These are phyloP conservation scores for Boletellus ananiceps DNA, from an alignment of 768 basidiomycete genomes.

Conservation along the genomic window DNA sequence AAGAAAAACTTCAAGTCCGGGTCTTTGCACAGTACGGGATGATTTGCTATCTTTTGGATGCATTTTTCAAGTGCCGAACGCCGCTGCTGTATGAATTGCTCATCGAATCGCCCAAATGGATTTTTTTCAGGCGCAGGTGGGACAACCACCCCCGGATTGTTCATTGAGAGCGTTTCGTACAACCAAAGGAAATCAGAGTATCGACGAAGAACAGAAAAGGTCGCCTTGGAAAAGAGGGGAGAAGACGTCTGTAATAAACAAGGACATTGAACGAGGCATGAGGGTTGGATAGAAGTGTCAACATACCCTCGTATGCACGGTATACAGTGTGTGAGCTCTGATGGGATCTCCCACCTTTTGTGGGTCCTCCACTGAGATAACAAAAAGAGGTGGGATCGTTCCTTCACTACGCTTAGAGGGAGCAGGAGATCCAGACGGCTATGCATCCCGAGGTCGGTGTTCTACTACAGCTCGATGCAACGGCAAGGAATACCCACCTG, in stretches of 20 bases:
- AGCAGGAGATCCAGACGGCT: conserved; percentile 17
- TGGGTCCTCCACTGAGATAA: conserved; percentile 92
- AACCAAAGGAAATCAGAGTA: conserved; percentile 98
- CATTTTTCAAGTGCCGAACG: conserved; percentile 83
- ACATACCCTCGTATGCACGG: conserved; percentile 81
- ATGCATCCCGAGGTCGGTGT: background rate
- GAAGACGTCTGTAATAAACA: conserved; percentile 64
- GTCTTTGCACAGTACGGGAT: conserved; percentile 87
- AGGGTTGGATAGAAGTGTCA: background rate
- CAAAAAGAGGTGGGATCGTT: conserved; percentile 65
- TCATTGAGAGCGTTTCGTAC: conserved; percentile 78
- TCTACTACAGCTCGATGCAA: background rate
- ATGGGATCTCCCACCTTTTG: conserved; percentile 97
- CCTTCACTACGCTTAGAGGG: conserved; percentile 32
- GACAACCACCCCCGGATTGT: conserved; percentile 96
- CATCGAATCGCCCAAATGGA: conserved; percentile 87
- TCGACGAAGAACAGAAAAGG: conserved; percentile 92
- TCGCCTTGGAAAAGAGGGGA: conserved; percentile 72
- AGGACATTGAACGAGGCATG: background rate
- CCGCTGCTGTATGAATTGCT: conserved; percentile 85
- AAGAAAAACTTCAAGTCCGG: conserved; percentile 84
- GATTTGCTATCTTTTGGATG: conserved; percentile 88
- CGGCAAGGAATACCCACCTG: conserved; percentile 8
- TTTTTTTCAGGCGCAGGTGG: conserved; percentile 97
- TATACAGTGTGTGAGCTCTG: conserved; percentile 92